These are phyloP conservation scores for Leishmania major DNA, from an alignment of 208 protist genomes.

Conservation along the genomic window DNA sequence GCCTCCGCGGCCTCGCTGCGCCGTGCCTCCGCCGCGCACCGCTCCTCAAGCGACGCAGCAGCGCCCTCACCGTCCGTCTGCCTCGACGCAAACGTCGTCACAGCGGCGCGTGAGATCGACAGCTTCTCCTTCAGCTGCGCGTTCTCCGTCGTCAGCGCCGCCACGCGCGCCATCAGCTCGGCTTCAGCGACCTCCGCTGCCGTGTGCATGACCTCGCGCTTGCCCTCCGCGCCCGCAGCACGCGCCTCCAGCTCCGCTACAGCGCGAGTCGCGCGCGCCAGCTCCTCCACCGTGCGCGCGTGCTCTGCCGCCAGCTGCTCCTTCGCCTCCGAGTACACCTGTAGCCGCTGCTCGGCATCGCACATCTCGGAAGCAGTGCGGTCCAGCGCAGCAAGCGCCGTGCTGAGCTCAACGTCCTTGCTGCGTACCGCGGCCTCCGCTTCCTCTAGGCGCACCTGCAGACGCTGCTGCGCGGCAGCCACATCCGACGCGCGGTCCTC, in stretches of 20 bases:
- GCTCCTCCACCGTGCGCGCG: slow-evolving; percentile 9
- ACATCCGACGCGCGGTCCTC: background rate
- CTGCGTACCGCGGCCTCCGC: background rate
- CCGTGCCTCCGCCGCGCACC: slow-evolving; percentile 5
- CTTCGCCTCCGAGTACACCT: background rate
- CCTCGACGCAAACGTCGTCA: slow-evolving; percentile 11
- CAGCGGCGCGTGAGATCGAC: slow-evolving; percentile 6
- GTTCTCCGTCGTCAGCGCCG: slow-evolving; percentile 5
- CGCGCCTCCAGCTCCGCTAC: slow-evolving; percentile 14
- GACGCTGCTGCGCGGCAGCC: background rate
- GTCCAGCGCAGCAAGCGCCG: slow-evolving; percentile 14
- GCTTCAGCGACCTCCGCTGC: background rate
- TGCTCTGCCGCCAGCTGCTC: slow-evolving; percentile 2
- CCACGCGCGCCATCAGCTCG: background rate
- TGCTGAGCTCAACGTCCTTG: slow-evolving; percentile 6
- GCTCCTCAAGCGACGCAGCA: slow-evolving; percentile 1
- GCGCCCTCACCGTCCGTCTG: background rate
- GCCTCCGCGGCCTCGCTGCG: slow-evolving; percentile 10
- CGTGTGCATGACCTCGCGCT: slow-evolving; percentile 10
- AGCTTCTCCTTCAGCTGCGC: slow-evolving; percentile 26
- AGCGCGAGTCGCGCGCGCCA: slow-evolving; percentile 10
- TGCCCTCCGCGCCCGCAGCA: background rate
- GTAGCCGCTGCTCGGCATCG: slow-evolving; percentile 8
- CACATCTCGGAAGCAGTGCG: slow-evolving; percentile 25
- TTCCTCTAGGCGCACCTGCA: background rate